Conservation (phyloP, 345 rosid species). For the Lenwebbia sp. region DNA sequence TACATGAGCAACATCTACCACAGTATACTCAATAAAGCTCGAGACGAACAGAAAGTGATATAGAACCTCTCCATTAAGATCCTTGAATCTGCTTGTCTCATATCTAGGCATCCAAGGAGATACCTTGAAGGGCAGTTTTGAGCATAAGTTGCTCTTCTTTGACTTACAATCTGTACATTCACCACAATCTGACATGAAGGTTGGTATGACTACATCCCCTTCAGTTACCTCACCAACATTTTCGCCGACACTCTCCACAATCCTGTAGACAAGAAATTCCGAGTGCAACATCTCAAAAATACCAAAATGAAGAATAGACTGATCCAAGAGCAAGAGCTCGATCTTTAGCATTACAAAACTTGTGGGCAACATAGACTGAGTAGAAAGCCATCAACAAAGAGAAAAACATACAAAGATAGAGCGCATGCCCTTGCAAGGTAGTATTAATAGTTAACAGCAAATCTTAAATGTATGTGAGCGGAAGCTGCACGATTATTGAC, state of each 20-base stretch:
- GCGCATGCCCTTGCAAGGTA: background rate
- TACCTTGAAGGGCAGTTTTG: slow-evolving; percentile 49
- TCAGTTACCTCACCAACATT: slow-evolving; percentile 37
- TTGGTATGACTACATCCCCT: slow-evolving; percentile 71
- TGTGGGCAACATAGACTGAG: too few species aligned
- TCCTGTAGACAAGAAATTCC: slow-evolving; percentile 16
- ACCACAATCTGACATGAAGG: slow-evolving; percentile 63
- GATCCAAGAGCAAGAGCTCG: background rate
- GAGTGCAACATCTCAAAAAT: background rate
- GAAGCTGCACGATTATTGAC: background rate
- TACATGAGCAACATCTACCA: slow-evolving; percentile 55
- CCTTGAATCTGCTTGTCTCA: slow-evolving; percentile 65
- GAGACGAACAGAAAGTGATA: slow-evolving; percentile 70
- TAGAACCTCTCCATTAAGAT: slow-evolving; percentile 48
- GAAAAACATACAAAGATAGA: background rate
- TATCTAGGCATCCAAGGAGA: slow-evolving; percentile 83
- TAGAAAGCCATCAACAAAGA: background rate
- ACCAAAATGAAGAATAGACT: background rate
- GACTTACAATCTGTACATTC: slow-evolving; percentile 67
- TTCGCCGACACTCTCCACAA: slow-evolving; percentile 84
- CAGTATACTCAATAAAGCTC: slow-evolving; percentile 73
- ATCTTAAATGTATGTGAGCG: background rate
- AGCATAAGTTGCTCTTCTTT: slow-evolving; percentile 65
- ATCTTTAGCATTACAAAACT: background rate
- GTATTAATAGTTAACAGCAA: background rate